phyloP scores from a whole-genome alignment of 257 asterid genomes.

The Solanum etuberosum region DNA sequence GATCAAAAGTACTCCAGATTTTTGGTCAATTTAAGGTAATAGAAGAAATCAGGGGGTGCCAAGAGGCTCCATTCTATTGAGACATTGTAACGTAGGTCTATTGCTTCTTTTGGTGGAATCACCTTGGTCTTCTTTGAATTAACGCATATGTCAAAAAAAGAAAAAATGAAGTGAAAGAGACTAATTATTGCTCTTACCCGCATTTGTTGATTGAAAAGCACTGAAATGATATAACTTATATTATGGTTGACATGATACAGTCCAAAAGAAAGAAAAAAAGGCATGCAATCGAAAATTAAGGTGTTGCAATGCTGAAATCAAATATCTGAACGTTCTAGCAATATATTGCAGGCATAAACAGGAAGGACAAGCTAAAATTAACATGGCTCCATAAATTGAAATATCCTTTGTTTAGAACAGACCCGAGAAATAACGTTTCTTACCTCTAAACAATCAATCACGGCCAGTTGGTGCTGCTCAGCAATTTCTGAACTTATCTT shows the following conservation, averaged over 20 bases:
- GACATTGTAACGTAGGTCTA: not conserved
- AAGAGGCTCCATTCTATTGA: not conserved
- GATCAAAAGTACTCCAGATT: not conserved
- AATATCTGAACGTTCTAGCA: not conserved
- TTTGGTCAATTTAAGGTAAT: not conserved
- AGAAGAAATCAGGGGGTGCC: not conserved
- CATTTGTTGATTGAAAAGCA: not conserved
- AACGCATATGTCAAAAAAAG: not conserved
- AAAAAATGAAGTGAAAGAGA: not conserved
- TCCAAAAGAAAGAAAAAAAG: not conserved
- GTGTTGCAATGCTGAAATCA: not conserved
- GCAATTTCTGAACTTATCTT: conserved; percentile 91
- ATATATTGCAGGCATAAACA: not conserved
- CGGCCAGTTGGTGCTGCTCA: conserved; percentile 96
- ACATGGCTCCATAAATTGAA: not conserved
- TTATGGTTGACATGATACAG: not conserved
- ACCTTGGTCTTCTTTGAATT: not conserved
- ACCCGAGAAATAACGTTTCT: not conserved
- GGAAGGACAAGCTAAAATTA: not conserved
- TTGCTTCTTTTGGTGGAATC: not conserved
- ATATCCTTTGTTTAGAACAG: not conserved
- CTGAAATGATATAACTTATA: not conserved
- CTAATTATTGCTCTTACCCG: not conserved
- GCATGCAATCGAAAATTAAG: not conserved
- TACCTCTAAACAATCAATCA: conserved; percentile 97